These are phyloP conservation scores for Aspergillus biplanus DNA, from an alignment of 495 filamentous ascomycete genomes.

Conservation along the genomic window DNA sequence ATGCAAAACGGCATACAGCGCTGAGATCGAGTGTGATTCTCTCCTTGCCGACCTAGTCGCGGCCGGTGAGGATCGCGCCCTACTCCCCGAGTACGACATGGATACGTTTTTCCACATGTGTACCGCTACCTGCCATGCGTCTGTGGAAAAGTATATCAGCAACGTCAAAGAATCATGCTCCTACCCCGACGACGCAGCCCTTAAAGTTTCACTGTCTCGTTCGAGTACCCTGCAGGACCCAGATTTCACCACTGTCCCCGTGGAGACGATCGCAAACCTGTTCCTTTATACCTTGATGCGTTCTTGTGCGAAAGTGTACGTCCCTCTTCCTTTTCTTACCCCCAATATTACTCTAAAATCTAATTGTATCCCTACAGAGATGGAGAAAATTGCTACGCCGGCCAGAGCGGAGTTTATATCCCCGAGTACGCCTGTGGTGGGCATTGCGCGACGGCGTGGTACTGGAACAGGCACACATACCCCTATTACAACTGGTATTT, in stretches of 20 bases:
- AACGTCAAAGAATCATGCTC: background rate
- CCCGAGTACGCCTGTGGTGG: constrained; percentile 5
- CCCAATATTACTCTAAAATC: background rate
- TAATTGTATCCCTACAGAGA: background rate
- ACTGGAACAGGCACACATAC: constrained; percentile 8
- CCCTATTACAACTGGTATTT: constrained; percentile 11
- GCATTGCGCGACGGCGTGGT: constrained; percentile 2
- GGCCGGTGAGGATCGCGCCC: background rate
- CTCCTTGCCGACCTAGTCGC: background rate
- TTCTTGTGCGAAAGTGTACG: constrained; percentile 2
- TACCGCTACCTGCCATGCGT: background rate
- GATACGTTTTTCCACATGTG: background rate
- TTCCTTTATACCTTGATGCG: constrained; percentile 8
- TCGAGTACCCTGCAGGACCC: background rate
- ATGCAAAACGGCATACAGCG: constrained; percentile 3
- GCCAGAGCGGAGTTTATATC: background rate
- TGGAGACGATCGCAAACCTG: constrained; percentile 4
- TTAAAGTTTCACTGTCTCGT: background rate
- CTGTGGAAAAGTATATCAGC: background rate
- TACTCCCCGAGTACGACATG: background rate
- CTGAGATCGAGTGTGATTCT: background rate
- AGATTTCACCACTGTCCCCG: background rate
- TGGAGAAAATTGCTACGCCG: background rate
- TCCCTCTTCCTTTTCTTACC: background rate
- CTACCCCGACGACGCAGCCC: background rate